Evolutionary conservation across 495 filamentous ascomycete genomes (phyloP).

Genomic region (Trichoderma gamsii): DNA sequence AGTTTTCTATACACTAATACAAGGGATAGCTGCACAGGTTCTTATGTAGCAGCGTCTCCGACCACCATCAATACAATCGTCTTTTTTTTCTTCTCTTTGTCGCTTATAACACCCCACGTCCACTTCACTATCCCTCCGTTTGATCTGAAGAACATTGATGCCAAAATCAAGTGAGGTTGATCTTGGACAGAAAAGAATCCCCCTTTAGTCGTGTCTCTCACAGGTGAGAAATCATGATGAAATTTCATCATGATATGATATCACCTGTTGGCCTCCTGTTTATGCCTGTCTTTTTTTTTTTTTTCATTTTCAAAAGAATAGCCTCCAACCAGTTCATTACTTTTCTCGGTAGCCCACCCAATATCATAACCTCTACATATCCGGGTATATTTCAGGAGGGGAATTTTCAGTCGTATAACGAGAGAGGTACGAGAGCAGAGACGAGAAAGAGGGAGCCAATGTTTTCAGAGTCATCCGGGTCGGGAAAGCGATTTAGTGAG

Average conservation of each 20-base stretch:
- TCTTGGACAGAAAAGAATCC: not conserved
- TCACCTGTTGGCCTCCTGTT: not conserved
- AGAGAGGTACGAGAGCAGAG: not conserved
- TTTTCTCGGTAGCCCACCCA: not conserved
- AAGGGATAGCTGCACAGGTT: conserved; percentile 7
- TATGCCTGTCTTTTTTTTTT: not conserved
- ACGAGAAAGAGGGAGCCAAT: not conserved
- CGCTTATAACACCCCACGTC: not conserved
- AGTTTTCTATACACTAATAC: conserved; percentile 18
- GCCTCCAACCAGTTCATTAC: not conserved
- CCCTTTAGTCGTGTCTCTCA: not conserved
- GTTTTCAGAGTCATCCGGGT: conserved; percentile 2
- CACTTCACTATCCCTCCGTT: not conserved
- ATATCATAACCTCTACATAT: not conserved
- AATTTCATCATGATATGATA: not conserved
- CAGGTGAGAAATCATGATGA: not conserved
- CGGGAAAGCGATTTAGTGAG: conserved; percentile 30
- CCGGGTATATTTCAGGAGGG: conserved; percentile 2
- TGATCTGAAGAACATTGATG: not conserved
- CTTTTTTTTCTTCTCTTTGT: not conserved
- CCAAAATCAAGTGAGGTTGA: not conserved
- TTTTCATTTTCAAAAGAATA: not conserved
- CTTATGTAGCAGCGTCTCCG: not conserved
- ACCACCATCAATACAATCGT: not conserved
- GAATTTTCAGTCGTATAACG: not conserved